Percentiles rank a stretch among this genome's conserved stretches.
These are phyloP conservation scores for Schwanniomyces etchellsii DNA, from an alignment of 1,139 yeast species.

Conservation along the genomic window DNA sequence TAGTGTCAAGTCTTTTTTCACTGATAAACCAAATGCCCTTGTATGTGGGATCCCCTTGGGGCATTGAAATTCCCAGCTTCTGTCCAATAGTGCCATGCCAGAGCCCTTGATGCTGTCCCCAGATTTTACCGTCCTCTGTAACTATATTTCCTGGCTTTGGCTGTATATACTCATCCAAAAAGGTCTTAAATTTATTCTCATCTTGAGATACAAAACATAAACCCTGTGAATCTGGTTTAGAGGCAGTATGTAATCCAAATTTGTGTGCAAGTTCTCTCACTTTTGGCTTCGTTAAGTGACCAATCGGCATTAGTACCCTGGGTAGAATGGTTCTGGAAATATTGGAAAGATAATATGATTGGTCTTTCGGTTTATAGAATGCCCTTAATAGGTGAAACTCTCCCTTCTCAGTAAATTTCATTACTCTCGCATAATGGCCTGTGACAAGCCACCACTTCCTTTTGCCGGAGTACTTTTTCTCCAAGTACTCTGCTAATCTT, in stretches of 20 bases:
- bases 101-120: slow-evolving; percentile 80
- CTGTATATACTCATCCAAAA: slow-evolving; percentile 67
- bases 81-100: slow-evolving; percentile 98
- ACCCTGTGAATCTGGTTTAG: slow-evolving; percentile 91
- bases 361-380: slow-evolving; percentile 65
- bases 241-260: slow-evolving; percentile 53
- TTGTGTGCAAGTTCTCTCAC: slow-evolving; percentile 63
- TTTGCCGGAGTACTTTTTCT: slow-evolving; percentile 18
- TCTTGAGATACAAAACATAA: slow-evolving; percentile 83
- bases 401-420: slow-evolving; percentile 24
- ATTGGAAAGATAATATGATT: slow-evolving; percentile 81
- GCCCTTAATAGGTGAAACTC: slow-evolving; percentile 54
- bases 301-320: slow-evolving; percentile 69
- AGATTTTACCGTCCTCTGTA: slow-evolving; percentile 64
- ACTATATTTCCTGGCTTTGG: slow-evolving; percentile 74
- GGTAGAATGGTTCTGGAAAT: slow-evolving; percentile 44
- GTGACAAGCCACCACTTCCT: slow-evolving; percentile 80
- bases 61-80: slow-evolving; percentile 70
- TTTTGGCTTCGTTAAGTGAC: slow-evolving; percentile 68
- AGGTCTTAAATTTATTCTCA: slow-evolving; percentile 67
- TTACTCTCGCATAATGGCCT: slow-evolving; percentile 81
- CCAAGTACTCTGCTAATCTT: slow-evolving; percentile 52
- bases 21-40: slow-evolving; percentile 86
- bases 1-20: slow-evolving; percentile 56
- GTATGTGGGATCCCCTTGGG: slow-evolving; percentile 73